Conservation (phyloP, 768 basidiomycete genomes). For the Panus rudis region DNA sequence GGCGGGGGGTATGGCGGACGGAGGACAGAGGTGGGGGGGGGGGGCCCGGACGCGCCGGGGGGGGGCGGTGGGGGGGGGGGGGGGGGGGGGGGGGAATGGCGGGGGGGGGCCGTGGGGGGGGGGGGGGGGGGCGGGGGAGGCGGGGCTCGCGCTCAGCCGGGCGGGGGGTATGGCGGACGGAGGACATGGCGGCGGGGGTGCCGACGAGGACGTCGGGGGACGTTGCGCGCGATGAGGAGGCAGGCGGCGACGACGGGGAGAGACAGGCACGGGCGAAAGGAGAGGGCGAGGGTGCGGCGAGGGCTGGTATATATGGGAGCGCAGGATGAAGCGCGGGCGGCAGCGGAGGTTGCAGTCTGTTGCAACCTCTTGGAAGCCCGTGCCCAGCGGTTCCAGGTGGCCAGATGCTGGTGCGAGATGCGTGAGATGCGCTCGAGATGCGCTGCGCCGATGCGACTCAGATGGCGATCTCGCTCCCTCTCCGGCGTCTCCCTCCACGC, state of each 20-base stretch:
- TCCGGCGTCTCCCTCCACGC: too few species aligned
- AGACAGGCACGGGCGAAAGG: constrained; percentile 10
- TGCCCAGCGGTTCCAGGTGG: too few species aligned
- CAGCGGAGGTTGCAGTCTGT: too few species aligned
- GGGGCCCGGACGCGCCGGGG: constrained; percentile 46
- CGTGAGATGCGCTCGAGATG: too few species aligned
- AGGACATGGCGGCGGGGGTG: constrained; percentile 28
- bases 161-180: constrained; percentile 50
- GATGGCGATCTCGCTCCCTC: too few species aligned
- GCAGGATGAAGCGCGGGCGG: too few species aligned
- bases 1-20: constrained; percentile 53
- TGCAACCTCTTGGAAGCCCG: too few species aligned
- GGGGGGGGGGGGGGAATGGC: constrained; percentile 35
- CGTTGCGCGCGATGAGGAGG: constrained; percentile 18
- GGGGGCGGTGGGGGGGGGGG: constrained; percentile 27
- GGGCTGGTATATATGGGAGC: constrained; percentile 24
- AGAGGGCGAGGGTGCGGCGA: constrained; percentile 43
- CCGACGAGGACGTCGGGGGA: constrained; percentile 20
- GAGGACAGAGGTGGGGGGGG: constrained; percentile 31
- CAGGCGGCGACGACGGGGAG: too few species aligned
- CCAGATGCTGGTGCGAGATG: too few species aligned
- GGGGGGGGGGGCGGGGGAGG: constrained; percentile 22
- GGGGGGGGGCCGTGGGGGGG: constrained; percentile 45
- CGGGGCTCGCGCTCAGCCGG: constrained; percentile 48
- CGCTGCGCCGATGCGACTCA: too few species aligned